Conservation (phyloP, 352 stramenopile species). For the Blastocystis sp. region DNA sequence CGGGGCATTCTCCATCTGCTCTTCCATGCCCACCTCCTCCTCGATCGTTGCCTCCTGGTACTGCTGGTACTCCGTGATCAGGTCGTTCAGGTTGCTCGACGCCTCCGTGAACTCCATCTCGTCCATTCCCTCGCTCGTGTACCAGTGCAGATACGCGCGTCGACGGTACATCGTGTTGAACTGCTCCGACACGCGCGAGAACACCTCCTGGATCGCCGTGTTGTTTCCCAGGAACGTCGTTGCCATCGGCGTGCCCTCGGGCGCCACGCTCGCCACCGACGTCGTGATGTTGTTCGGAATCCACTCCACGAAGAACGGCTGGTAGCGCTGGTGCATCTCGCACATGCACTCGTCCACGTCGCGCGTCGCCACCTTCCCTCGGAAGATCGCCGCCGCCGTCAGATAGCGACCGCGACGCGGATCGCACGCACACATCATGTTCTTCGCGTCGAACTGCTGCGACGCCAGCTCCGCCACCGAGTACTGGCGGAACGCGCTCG, state of each 20-base stretch:
- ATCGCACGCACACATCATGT: slow-evolving; percentile 99
- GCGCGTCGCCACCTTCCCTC: slow-evolving; percentile 95
- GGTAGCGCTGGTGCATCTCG: slow-evolving; percentile 99
- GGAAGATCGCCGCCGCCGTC: slow-evolving; percentile 97
- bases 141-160: slow-evolving; percentile 99
- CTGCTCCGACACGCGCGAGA: slow-evolving; percentile 97
- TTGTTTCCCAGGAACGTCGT: slow-evolving; percentile 97
- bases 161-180: slow-evolving; percentile 99
- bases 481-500: slow-evolving; percentile 89
- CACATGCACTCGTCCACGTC: slow-evolving; percentile 97
- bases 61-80: slow-evolving; percentile 99
- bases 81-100: slow-evolving; percentile 99
- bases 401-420: slow-evolving; percentile 95
- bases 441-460: slow-evolving; percentile 97
- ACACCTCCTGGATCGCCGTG: slow-evolving; percentile 97
- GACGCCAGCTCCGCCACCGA: slow-evolving; percentile 93
- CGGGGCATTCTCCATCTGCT: background rate
- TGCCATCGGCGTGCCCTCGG: slow-evolving; percentile 92
- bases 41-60: slow-evolving; percentile 98
- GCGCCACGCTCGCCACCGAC: slow-evolving; percentile 95
- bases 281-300: slow-evolving; percentile 99
- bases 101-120: slow-evolving; percentile 99
- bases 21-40: slow-evolving; percentile 71
- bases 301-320: slow-evolving; percentile 99
- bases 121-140: slow-evolving; percentile 99